Percentiles rank a stretch among this genome's conserved stretches.
Evolutionary conservation across 306 rosid species (phyloP).

Genomic region (Rubus parviflorus): DNA sequence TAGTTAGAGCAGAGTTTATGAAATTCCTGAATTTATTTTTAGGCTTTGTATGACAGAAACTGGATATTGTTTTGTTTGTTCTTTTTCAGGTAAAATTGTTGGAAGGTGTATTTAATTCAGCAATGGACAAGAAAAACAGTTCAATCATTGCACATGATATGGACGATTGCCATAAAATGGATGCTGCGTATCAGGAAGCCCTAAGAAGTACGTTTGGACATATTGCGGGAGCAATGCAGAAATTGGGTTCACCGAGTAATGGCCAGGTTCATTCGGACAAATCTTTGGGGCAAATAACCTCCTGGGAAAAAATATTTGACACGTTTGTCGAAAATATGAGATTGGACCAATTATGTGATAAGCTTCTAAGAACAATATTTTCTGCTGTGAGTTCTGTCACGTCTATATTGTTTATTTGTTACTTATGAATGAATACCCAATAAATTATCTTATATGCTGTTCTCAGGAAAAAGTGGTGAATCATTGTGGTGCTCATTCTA

Average conservation of each 20-base stretch:
- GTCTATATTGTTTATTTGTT: not conserved
- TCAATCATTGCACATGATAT: constrained; percentile 21
- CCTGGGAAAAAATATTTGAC: constrained; percentile 53
- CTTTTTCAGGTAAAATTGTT: constrained; percentile 50
- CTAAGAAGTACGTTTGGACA: constrained; percentile 43
- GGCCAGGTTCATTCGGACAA: constrained; percentile 37
- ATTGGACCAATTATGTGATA: constrained; percentile 51
- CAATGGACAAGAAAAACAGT: constrained; percentile 19
- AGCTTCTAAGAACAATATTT: constrained; percentile 45
- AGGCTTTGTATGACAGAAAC: not conserved
- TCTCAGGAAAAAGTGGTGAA: constrained; percentile 61
- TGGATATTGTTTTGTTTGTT: constrained; percentile 1
- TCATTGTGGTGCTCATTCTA: constrained; percentile 29
- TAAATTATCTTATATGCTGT: constrained; percentile 23
- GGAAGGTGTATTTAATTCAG: constrained; percentile 56
- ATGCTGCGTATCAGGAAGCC: constrained; percentile 42
- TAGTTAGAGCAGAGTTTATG: not conserved
- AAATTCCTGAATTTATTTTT: not conserved
- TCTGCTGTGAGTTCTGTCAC: constrained; percentile 55
- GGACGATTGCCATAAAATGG: constrained; percentile 21
- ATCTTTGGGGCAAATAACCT: constrained; percentile 40
- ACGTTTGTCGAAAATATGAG: constrained; percentile 45
- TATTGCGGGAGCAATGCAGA: constrained; percentile 46
- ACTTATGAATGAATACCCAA: constrained; percentile 20
- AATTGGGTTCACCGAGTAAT: constrained; percentile 35